phyloP scores from a whole-genome alignment of 345 rosid genomes.

The Citrus australasica region DNA sequence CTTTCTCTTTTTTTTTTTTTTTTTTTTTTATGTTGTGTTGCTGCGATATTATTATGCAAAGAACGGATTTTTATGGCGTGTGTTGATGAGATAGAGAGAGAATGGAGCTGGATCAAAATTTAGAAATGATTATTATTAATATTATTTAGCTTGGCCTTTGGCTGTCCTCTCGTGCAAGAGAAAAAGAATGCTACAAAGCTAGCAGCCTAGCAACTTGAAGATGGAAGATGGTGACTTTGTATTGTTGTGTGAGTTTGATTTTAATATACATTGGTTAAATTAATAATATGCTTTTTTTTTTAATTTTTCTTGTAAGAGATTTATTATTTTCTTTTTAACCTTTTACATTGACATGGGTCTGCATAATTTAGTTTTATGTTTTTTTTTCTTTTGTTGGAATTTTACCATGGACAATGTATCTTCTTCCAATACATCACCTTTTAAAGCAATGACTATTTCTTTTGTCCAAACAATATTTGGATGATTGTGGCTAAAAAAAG shows the following conservation, averaged over 20 bases:
- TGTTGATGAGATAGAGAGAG: conserved; percentile 11
- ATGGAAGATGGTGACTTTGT: conserved; percentile 32
- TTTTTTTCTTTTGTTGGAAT: too few relatives aligned
- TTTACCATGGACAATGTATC: too few relatives aligned
- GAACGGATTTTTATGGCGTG: conserved; percentile 22
- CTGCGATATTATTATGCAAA: conserved; percentile 7
- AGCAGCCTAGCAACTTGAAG: not conserved
- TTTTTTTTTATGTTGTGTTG: conserved; percentile 6
- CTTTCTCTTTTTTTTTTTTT: conserved; percentile 20
- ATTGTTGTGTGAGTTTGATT: not conserved
- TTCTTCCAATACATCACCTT: too few relatives aligned
- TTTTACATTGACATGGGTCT: not conserved
- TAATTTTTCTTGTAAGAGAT: too few relatives aligned
- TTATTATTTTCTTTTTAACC: not conserved
- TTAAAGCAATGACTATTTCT: not conserved
- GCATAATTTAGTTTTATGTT: too few relatives aligned
- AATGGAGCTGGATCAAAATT: conserved; percentile 17
- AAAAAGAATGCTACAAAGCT: conserved; percentile 14
- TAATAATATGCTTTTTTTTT: not conserved
- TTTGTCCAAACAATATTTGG: not conserved
- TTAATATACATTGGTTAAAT: not conserved
- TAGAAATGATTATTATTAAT: not conserved
- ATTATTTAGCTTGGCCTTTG: conserved; percentile 2
- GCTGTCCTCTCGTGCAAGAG: conserved; percentile 30
- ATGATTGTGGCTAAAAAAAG: not conserved